Evolutionary conservation across 306 rosid species (phyloP).

Genomic region (Pachyrhizus erosus): DNA sequence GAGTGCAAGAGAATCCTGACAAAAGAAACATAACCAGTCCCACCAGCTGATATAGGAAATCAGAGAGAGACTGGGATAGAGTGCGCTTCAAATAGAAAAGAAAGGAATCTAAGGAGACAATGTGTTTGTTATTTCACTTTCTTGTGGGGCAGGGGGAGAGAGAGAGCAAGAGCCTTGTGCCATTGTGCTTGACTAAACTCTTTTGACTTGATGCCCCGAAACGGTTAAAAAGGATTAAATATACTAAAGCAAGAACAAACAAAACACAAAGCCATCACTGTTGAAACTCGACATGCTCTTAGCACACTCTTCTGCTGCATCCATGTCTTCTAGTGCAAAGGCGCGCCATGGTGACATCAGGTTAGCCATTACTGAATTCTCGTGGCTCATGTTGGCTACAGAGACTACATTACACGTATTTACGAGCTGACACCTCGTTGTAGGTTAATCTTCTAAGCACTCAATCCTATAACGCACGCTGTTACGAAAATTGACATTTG

Average conservation of each 20-base stretch:
- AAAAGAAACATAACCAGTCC: slow-evolving; percentile 91
- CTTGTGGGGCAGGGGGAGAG: slow-evolving; percentile 66
- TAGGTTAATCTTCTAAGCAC: slow-evolving; percentile 35
- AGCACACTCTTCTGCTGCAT: slow-evolving; percentile 39
- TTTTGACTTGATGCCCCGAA: slow-evolving; percentile 71
- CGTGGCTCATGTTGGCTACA: slow-evolving; percentile 71
- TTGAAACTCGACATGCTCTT: slow-evolving; percentile 48
- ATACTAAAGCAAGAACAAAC: slow-evolving; percentile 33
- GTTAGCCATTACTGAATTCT: slow-evolving; percentile 48
- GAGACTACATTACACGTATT: slow-evolving; percentile 68
- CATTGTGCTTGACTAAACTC: slow-evolving; percentile 59
- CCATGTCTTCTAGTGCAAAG: slow-evolving; percentile 53
- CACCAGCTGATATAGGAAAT: slow-evolving; percentile 79
- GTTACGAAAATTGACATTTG: slow-evolving; percentile 11
- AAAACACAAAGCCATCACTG: slow-evolving; percentile 51
- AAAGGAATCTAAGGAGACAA: slow-evolving; percentile 93
- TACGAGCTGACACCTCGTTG: slow-evolving; percentile 64
- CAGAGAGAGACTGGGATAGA: slow-evolving; percentile 54
- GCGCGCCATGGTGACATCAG: slow-evolving; percentile 43
- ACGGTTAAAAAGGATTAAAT: slow-evolving; percentile 35
- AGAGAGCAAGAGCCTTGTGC: slow-evolving; percentile 32
- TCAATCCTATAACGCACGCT: slow-evolving; percentile 4
- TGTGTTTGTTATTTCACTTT: slow-evolving; percentile 79
- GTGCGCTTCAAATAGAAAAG: slow-evolving; percentile 57
- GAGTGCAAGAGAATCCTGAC: slow-evolving; percentile 86